Conservation (phyloP, 495 filamentous ascomycete species). For the Annulohypoxylon maeteangense region DNA sequence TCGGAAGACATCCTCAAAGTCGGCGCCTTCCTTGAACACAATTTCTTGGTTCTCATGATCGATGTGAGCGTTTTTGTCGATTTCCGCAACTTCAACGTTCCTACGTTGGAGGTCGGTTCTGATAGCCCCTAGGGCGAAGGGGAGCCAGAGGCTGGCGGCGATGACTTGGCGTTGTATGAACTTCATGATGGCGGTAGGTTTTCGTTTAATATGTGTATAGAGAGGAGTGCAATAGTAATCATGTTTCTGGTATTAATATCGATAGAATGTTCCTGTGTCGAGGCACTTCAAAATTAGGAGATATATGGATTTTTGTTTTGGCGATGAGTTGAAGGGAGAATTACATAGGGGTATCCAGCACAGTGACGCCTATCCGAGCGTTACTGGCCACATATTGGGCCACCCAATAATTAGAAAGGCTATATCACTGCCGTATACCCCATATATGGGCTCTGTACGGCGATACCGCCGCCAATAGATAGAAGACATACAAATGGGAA, state of each 20-base stretch:
- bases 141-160: background rate
- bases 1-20: slow-evolving; percentile 25
- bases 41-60: slow-evolving; percentile 19
- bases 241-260: background rate
- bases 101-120: slow-evolving; percentile 18
- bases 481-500: slow-evolving; percentile 8
- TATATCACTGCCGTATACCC: background rate
- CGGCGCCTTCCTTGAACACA: slow-evolving; percentile 9
- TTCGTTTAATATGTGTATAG: background rate
- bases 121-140: slow-evolving; percentile 16
- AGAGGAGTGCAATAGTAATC: background rate
- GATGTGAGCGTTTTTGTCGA: slow-evolving; percentile 21
- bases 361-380: background rate
- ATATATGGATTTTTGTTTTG: slow-evolving; percentile 6
- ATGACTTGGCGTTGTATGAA: background rate
- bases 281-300: background rate
- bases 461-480: slow-evolving; percentile 9
- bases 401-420: background rate
- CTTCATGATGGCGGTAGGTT: slow-evolving; percentile 14
- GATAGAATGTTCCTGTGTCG: background rate
- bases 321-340: background rate
- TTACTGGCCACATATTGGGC: slow-evolving; percentile 9
- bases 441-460: slow-evolving; percentile 2
- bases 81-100: slow-evolving; percentile 29
- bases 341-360: background rate